Evolutionary conservation across 2,329 filamentous ascomycete genomes (phyloP), one percentile per base, ranked within the genome.

Genomic region (Fusarium siculi): DNA sequence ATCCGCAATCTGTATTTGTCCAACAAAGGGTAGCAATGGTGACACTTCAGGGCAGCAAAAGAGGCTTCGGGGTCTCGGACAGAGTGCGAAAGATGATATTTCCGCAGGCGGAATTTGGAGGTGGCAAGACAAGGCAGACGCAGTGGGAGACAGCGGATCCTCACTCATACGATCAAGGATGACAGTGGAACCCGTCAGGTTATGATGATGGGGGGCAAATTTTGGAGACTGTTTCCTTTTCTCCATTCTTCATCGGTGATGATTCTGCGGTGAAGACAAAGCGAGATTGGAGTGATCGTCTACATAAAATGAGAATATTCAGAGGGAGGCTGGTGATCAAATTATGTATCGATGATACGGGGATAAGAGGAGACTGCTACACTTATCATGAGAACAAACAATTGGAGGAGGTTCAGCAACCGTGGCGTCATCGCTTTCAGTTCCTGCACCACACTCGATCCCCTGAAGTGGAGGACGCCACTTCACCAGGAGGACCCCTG

Each of bases 151-250:
- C 12, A 56, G 60, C 52, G 66, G 66, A 63, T 50, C 66, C 40
- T 57, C 39, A 39, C 66, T 70, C 66, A 69, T 69, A 70, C 66
- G 66, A 69, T 69, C 66, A 69, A 65, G 66, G 66, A 69, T 69
- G 58, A 46, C 19, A 46, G 66, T 69, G 66, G 66, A 28, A 56
- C 59, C 52, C 32, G 36, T 49, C 66, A 65, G 52, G 66, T 69
- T 69, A 65, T 65, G 46, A 70, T 58, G 66, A 58, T 54, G 42
- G 52, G 65, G 66, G 65, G 66, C 65, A 54, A 69, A 70, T 49
- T 58, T 53, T 42, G 30, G 28, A 36, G 44, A 65, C 25, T 54
- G 10, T 39, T 23, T 21, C 18, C 2, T 52, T 36, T 21, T 40
- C 42, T 57, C 40, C 42, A 50, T 57, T 50, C 25, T 28, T 30